Percentiles rank a stretch among this genome's conserved stretches.
Evolutionary conservation across 306 rosid genomes (phyloP).

Genomic region (Heteromeles arbutifolia): DNA sequence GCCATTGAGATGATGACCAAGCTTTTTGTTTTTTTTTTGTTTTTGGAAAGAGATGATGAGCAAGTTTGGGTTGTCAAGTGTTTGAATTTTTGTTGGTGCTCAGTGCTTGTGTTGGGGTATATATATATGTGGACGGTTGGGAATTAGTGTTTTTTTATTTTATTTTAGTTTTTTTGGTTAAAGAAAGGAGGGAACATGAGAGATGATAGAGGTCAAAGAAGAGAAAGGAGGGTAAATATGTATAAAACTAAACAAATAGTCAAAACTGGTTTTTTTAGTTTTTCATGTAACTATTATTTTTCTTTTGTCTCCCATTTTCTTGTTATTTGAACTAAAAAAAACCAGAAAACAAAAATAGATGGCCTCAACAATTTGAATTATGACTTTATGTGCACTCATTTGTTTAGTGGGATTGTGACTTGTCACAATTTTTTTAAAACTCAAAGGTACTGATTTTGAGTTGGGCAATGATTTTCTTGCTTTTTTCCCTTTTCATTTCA

Average conservation of each 20-base stretch:
- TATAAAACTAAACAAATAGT: neutral
- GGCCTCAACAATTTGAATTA: conserved; percentile 9
- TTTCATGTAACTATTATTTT: neutral
- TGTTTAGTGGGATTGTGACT: conserved; percentile 15
- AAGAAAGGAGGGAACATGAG: neutral
- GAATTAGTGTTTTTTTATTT: neutral
- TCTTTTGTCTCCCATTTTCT: neutral
- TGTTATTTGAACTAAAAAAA: neutral
- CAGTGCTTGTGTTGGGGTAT: neutral
- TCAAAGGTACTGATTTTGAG: conserved; percentile 16
- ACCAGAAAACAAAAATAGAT: neutral
- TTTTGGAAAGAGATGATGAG: neutral
- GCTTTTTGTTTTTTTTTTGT: neutral
- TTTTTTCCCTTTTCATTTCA: neutral
- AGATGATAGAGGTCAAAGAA: neutral
- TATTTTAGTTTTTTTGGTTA: neutral
- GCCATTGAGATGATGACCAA: conserved; percentile 47
- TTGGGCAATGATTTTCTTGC: conserved; percentile 22
- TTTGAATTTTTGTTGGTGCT: conserved; percentile 23
- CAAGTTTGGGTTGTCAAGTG: conserved; percentile 12
- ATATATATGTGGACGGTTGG: neutral
- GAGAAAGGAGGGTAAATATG: neutral
- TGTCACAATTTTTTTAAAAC: neutral
- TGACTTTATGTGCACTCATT: neutral
- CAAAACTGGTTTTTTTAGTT: neutral